Percentiles rank a stretch among this genome's conserved stretches.
phyloP scores from a whole-genome alignment of 495 filamentous ascomycete genomes.

The Trichoderma orchidacearum region DNA sequence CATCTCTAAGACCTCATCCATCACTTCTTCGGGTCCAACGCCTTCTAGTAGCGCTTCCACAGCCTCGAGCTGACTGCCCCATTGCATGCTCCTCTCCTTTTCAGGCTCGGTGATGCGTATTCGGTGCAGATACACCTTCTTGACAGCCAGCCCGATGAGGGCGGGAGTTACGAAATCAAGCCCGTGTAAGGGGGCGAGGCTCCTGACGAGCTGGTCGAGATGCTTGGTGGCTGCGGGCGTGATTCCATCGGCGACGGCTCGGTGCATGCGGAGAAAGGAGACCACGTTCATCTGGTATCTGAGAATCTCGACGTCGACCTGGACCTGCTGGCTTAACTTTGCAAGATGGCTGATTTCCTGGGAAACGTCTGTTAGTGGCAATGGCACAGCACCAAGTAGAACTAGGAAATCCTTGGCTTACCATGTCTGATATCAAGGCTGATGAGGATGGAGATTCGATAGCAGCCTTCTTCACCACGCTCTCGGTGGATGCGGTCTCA shows the following conservation, averaged over 20 bases:
- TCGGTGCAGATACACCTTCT: conserved; percentile 80
- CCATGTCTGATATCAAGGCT: not conserved
- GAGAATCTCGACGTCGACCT: conserved; percentile 44
- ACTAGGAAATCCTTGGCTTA: not conserved
- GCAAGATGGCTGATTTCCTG: conserved; percentile 24
- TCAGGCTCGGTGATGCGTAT: conserved; percentile 54
- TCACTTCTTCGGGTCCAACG: conserved; percentile 58
- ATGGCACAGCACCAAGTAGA: not conserved
- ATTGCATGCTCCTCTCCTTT: conserved; percentile 79
- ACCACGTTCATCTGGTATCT: conserved; percentile 77
- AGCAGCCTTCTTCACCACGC: conserved; percentile 16
- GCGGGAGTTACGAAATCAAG: conserved; percentile 74
- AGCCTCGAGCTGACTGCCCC: conserved; percentile 67
- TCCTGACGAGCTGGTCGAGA: conserved; percentile 51
- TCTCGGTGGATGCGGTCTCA: conserved; percentile 14
- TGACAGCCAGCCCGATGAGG: conserved; percentile 67
- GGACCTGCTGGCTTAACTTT: conserved; percentile 13
- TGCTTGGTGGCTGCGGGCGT: conserved; percentile 66
- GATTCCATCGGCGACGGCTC: conserved; percentile 66
- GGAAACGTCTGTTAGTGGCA: not conserved
- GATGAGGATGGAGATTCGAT: not conserved
- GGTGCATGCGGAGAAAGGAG: conserved; percentile 72
- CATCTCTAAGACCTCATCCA: conserved; percentile 65
- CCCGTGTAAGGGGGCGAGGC: conserved; percentile 72
- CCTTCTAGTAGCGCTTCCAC: conserved; percentile 52